Conservation (phyloP, 1,139 yeast species). For the Blastobotrys illinoisensis region DNA sequence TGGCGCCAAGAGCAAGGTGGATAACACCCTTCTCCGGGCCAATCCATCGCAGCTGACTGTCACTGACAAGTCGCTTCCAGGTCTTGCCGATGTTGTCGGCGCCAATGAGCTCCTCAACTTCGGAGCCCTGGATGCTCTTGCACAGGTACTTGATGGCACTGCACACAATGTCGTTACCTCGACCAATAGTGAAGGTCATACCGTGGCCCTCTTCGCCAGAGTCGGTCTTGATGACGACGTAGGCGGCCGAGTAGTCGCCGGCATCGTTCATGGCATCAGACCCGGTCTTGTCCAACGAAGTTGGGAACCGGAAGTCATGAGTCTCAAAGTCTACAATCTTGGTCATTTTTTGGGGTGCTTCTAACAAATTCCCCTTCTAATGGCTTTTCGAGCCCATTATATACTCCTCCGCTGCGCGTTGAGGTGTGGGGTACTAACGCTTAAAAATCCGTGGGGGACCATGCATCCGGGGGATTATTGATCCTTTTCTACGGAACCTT, state of each 20-base stretch:
- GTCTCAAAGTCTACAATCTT: background rate
- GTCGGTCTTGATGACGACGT: conserved; percentile 27
- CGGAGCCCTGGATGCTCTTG: conserved; percentile 30
- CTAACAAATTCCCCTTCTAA: background rate
- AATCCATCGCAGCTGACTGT: conserved; percentile 38
- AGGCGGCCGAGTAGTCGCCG: conserved; percentile 36
- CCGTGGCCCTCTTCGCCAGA: conserved; percentile 27
- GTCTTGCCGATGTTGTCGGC: conserved; percentile 36
- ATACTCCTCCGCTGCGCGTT: background rate
- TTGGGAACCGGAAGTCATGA: conserved; percentile 32
- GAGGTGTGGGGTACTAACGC: background rate
- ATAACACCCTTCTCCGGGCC: conserved; percentile 40
- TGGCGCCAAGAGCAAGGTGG: conserved; percentile 35
- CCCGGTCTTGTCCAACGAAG: conserved; percentile 35
- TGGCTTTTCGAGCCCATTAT: background rate
- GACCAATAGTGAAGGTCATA: conserved; percentile 35
- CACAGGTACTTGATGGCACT: conserved; percentile 32
- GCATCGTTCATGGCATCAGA: conserved; percentile 36
- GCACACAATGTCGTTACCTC: conserved; percentile 33
- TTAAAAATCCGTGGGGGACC: background rate
- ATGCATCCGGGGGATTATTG: background rate
- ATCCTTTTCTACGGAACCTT: background rate
- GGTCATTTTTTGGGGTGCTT: background rate
- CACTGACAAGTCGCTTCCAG: conserved; percentile 37
- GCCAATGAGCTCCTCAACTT: conserved; percentile 26